Evolutionary conservation across 108 stramenopile species (phyloP), one percentile per base, ranked within the genome.

Genomic region (Asterionellopsis glacialis): DNA sequence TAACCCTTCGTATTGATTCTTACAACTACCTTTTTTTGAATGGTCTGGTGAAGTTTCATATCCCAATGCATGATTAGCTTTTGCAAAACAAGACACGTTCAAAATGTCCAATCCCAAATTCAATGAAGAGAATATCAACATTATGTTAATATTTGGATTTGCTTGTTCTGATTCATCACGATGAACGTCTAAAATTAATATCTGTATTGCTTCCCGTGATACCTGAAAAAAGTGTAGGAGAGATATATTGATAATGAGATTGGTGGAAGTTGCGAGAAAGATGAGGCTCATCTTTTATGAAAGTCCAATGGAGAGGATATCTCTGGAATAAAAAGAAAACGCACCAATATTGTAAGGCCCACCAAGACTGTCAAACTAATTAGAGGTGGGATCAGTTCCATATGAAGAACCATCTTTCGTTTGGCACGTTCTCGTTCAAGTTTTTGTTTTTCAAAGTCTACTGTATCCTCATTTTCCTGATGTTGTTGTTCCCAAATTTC

Each of bases 81-180:
- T 55, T 19, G 78, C 78, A 57, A 81, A 85, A 60, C 77, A 79
- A 10, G 68, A 69, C 14, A 82, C 79, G 59, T 85, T 85, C 61
- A 85, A 19, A 39, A 73, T 28, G 56, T 85, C 84, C 55, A 85
- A 47, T 42, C 26, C 68, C 41, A 85, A 49, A 52, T 85, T 85
- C 23, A 79, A 41, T 21, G 59, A 64, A 18, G 77, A 75, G 57
- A 85, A 85, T 11, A 72, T 53, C 44, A 85, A 63, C 84, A 85
- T 85, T 9, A 85, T 23, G 12, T 57, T 60, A 11, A 81, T 39
- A 57, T 85, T 65, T 47, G 84, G 80, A 39, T 47, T 22, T n/a
- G 47, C 61, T 9, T 79, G 38, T 25, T 79, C 68, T 4, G 33
- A 52, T 59, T 55, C 49, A 26, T 24, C 53, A 41, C 76, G 69